These are phyloP conservation scores for Ogataea saltuana DNA, from an alignment of 805 yeast species.

Conservation along the genomic window DNA sequence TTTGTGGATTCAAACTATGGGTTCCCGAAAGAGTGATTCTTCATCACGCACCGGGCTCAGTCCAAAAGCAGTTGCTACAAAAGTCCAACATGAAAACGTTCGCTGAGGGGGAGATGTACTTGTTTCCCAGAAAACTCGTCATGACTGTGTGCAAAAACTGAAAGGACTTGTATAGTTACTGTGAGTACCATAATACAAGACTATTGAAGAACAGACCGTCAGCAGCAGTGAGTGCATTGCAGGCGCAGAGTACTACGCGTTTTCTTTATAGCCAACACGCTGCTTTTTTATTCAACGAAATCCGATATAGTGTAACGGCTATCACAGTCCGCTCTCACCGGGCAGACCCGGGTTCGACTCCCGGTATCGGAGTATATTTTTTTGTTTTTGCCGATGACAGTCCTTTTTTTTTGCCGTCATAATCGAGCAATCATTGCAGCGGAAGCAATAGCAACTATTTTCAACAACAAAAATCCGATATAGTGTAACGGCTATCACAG, in stretches of 20 bases:
- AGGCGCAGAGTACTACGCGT: no score
- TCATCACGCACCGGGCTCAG: neutral
- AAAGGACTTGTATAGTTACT: no score
- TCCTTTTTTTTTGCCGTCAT: neutral
- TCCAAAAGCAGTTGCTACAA: neutral
- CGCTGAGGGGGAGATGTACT: neutral
- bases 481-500: constrained; percentile 29
- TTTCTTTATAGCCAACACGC: no score
- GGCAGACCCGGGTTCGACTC: constrained; percentile 45
- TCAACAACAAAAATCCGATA: constrained; percentile 17
- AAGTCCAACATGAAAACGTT: neutral
- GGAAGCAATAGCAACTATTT: no score
- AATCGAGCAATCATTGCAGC: no score
- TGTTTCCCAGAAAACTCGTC: neutral
- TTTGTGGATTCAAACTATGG: constrained; percentile 1
- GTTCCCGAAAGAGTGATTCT: constrained; percentile 1
- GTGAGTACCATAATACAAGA: no score
- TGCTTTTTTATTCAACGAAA: constrained; percentile 7
- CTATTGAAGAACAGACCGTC: no score
- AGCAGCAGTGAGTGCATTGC: no score
- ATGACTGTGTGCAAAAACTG: constrained; percentile 3
- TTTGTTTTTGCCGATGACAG: constrained; percentile 5
- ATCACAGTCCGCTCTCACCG: constrained; percentile 44
- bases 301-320: constrained; percentile 45
- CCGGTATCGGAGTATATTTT: constrained; percentile 39